phyloP scores from a whole-genome alignment of 2,329 filamentous ascomycete genomes.

The Verticillium longisporum region DNA sequence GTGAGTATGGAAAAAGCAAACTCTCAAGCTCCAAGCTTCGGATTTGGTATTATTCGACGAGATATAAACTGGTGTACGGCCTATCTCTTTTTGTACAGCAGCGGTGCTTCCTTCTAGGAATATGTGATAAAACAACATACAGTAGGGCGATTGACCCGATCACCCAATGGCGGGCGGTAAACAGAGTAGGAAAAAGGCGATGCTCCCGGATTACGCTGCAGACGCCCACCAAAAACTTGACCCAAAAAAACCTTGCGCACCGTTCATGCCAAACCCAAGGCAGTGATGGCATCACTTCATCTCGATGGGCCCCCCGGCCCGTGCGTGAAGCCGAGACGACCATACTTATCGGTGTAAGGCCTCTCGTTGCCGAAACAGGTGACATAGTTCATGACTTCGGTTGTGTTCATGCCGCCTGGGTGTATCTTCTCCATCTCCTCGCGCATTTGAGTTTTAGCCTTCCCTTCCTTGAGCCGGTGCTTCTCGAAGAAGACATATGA shows the following conservation, averaged over 20 bases:
- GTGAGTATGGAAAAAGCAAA: neutral
- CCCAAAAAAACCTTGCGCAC: too few species aligned
- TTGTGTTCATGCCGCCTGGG: conserved; percentile 18
- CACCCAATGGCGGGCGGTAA: neutral
- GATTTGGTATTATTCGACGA: neutral
- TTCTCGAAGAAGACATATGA: conserved; percentile 56
- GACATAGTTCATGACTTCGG: conserved; percentile 1
- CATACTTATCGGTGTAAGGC: neutral
- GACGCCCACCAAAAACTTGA: neutral
- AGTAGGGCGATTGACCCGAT: neutral
- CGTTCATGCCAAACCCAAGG: too few species aligned
- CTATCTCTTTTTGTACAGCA: neutral
- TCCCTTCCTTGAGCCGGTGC: conserved; percentile 40
- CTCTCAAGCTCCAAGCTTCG: neutral
- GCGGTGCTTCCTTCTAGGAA: neutral
- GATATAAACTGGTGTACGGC: neutral
- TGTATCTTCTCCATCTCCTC: conserved; percentile 41
- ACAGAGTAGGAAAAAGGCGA: neutral
- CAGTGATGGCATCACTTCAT: neutral
- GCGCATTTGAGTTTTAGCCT: conserved; percentile 43
- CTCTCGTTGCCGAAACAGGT: neutral
- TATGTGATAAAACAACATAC: neutral
- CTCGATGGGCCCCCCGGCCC: neutral
- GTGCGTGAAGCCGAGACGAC: neutral
- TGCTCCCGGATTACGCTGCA: neutral